Evolutionary conservation across 2,329 filamentous ascomycete species (phyloP).

Genomic region (Ascochyta rabiei): DNA sequence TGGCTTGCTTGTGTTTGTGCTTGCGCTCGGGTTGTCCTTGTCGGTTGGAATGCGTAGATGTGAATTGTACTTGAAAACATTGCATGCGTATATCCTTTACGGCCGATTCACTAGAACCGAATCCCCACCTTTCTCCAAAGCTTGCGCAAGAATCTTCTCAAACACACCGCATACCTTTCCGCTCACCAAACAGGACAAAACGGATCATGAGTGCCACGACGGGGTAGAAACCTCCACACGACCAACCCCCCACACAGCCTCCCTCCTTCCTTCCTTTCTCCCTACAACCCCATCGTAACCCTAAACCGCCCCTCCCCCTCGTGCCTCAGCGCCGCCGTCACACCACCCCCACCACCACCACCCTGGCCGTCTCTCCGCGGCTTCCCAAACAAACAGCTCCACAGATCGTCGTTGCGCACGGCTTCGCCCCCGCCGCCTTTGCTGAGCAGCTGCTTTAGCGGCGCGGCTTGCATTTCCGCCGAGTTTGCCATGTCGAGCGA

Average conservation of each 20-base stretch:
- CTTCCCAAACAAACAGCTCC: slow-evolving; percentile 84
- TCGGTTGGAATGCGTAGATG: neutral
- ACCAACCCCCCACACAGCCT: too few species aligned
- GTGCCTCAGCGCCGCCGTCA: neutral
- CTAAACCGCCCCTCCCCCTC: slow-evolving; percentile 1
- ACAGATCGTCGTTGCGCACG: slow-evolving; percentile 78
- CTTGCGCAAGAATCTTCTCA: neutral
- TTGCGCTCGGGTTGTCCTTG: neutral
- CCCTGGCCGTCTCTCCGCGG: neutral
- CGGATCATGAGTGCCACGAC: too few species aligned
- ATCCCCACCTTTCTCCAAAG: too few species aligned
- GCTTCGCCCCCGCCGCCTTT: slow-evolving; percentile 76
- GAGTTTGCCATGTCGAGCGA: slow-evolving; percentile 84
- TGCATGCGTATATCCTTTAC: too few species aligned
- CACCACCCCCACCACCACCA: neutral
- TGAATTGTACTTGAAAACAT: too few species aligned
- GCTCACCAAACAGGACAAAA: too few species aligned
- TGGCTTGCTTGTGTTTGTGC: neutral
- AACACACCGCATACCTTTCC: neutral
- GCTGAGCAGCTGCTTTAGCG: slow-evolving; percentile 73
- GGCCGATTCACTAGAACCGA: too few species aligned
- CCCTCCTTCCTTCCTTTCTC: slow-evolving; percentile 52
- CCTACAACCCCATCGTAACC: slow-evolving; percentile 41
- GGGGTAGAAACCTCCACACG: too few species aligned
- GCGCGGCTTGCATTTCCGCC: slow-evolving; percentile 76